Conservation (phyloP, 2,329 filamentous ascomycete species). For the Purpureocillium lavendulum region DNA sequence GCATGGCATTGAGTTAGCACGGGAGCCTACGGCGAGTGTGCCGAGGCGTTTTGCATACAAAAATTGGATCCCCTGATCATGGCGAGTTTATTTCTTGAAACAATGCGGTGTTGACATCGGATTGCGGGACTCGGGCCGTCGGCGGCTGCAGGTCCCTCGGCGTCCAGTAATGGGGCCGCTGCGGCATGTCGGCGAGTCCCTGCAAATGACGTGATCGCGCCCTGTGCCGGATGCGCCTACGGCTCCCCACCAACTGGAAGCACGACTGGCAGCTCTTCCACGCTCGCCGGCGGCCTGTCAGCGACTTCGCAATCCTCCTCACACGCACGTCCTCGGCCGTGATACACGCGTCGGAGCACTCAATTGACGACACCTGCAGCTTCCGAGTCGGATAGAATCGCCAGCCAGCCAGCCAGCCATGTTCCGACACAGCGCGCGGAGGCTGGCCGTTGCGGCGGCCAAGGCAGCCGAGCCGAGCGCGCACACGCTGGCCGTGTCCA, state of each 20-base stretch:
- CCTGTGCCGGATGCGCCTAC: constrained; percentile 1
- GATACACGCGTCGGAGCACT: not conserved
- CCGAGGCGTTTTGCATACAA: too few relatives aligned
- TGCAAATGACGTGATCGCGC: constrained; percentile 13
- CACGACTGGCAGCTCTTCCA: too few relatives aligned
- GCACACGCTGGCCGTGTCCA: constrained; percentile 65
- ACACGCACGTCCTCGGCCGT: not conserved
- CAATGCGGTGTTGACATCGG: too few relatives aligned
- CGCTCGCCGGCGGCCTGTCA: not conserved
- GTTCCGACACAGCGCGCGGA: constrained; percentile 61
- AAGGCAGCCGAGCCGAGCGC: constrained; percentile 38
- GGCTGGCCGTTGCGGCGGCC: constrained; percentile 51
- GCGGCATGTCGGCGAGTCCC: not conserved
- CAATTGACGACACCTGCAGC: not conserved
- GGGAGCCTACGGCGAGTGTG: too few relatives aligned
- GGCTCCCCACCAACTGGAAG: too few relatives aligned
- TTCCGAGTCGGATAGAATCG: constrained; percentile 5
- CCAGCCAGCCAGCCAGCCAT: constrained; percentile 30
- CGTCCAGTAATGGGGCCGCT: too few relatives aligned
- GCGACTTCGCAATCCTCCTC: too few relatives aligned
- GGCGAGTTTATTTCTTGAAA: too few relatives aligned
- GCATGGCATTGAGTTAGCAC: too few relatives aligned
- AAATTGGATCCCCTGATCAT: too few relatives aligned
- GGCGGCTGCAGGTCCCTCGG: too few relatives aligned
- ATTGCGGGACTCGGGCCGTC: too few relatives aligned